Base-by-base conservation (phyloP, 2,329 filamentous ascomycete species). In the Colletotrichum incanum region DNA sequence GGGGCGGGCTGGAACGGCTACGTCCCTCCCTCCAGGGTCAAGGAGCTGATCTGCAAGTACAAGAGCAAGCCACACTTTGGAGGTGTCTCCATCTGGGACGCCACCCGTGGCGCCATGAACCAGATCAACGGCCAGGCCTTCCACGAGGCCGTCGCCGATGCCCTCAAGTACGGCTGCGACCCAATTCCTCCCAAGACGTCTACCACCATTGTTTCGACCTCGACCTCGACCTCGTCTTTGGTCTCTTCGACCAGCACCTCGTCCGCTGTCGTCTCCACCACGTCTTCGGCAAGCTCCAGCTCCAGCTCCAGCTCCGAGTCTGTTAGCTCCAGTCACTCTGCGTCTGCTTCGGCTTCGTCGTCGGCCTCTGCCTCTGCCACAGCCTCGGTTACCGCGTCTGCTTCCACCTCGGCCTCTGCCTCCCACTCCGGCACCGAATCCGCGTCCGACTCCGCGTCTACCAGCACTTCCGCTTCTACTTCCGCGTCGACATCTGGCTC, bases 41-140 rank as follows among this genome's bases (percentile, higher is more conserved):
- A 82, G 75, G 72, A 79, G 5, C 74, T 87, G 39, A 78, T 87
- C 72, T 84, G 84, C 74, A 56, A 79, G 63, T 78, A 82, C 74
- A 80, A 82, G 72, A 77, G 76, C 49, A 79, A 78, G 23, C n/a
- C 74, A 8, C 78, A 82, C 72, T 87, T 86, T 66, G 85, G 83
- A 20, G 86, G 85, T 75, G 77, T 86, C 59, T 86, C 85, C 56
- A 75, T 87, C 26, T 87, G 84, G 84, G 86, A 87, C 62, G 79
- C 83, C 31, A 80, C 78, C 39, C 79, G 78, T 8, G 83, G 80
- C 28, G 76, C 75, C 12, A 59, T 62, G 0, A 84, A 84, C 74
- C 18, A 75, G 5, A 72, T 78, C 52, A 52, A 76, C 23, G 81
- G 79, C 55, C 81, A 84, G 76, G 75, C 73, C 31, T 86, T 82